Evolutionary conservation across 129 eudicot species (phyloP), one percentile per base, ranked within the genome.

Genomic region (Centrapalus pauciflorus): DNA sequence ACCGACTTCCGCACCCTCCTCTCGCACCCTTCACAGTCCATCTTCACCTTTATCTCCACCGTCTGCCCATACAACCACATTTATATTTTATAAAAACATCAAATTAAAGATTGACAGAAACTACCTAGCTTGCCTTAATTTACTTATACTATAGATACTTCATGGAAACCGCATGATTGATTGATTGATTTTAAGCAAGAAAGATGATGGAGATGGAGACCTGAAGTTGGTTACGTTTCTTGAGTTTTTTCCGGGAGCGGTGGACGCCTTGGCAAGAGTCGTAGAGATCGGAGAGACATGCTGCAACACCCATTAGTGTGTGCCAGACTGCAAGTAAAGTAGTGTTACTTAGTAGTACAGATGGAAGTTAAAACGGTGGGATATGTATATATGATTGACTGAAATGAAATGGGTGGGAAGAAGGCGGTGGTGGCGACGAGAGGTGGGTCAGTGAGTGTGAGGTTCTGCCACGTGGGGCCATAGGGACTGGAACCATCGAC

Each of bases 11-110:
- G 66, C 14, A 82, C 91, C 46, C 70, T 85, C 64, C 87, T 85
- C 45, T 79, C 87, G 64, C 91, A 85, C 7, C 91, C 91, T 56
- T 81, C 91, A 16, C 91, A 85, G 66, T 85, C 91, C 81, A 85
- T 85, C 56, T 66, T 79, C 49, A 85, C 80, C 66, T 56, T 85
- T 68, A 81, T 85, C 67, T 81, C 87, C 75, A 85, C 87, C 41
- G 82, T 85, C 85, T 84, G 73, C 77, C 73, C 4, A 0, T n/a
- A 8, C 1, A 29, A 17, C 30, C 7, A 4, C 1, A 7, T 12
- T 20, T 4, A 6, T 0, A 0, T 35, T 7, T 23, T 2, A 21
- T 1, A 21, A 7, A 0, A 0, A 51, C 8, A 4, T 0, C 1
- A 7, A 4, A 16, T 51, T 14, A 7, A 52, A 16, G 10, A 2